Evolutionary conservation across 2,329 filamentous ascomycete genomes (phyloP).

Genomic region (Stachybotrys echinatus): DNA sequence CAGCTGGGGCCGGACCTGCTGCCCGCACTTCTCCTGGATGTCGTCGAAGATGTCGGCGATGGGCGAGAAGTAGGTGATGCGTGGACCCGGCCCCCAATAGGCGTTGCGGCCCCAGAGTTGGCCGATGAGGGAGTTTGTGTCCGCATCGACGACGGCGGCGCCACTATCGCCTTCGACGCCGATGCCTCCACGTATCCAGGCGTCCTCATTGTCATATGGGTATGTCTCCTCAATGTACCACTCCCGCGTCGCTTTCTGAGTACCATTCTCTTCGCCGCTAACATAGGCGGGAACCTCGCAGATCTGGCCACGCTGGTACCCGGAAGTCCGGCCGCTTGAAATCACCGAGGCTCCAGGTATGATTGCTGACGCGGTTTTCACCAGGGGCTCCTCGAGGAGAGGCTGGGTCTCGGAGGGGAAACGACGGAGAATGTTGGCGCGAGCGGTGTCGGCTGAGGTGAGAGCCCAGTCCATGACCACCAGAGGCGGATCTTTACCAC

Average conservation of each 20-base stretch:
- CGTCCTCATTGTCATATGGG: conserved; percentile 31
- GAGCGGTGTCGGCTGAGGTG: conserved; percentile 24
- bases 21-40: conserved; percentile 37
- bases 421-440: conserved; percentile 35
- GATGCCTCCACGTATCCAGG: conserved; percentile 40
- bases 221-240: conserved; percentile 39
- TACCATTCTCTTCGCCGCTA: conserved; percentile 31
- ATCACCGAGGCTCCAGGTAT: conserved; percentile 28
- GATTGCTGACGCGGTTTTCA: conserved; percentile 23
- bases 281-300: conserved; percentile 39
- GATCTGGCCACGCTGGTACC: conserved; percentile 34
- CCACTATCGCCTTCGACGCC: conserved; percentile 40
- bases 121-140: conserved; percentile 31
- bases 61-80: conserved; percentile 37
- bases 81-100: conserved; percentile 35
- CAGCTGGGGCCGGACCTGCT: conserved; percentile 31
- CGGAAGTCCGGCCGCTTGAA: conserved; percentile 38
- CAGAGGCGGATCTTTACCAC: conserved; percentile 31
- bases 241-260: conserved; percentile 35
- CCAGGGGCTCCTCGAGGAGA: conserved; percentile 21
- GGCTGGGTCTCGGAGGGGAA: conserved; percentile 30
- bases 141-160: conserved; percentile 36
- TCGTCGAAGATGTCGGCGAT: conserved; percentile 39
- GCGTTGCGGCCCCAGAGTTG: conserved; percentile 39
- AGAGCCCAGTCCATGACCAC: conserved; percentile 40